Evolutionary conservation across 2,329 filamentous ascomycete species (phyloP).

Genomic region (Sporothrix variecibatus): DNA sequence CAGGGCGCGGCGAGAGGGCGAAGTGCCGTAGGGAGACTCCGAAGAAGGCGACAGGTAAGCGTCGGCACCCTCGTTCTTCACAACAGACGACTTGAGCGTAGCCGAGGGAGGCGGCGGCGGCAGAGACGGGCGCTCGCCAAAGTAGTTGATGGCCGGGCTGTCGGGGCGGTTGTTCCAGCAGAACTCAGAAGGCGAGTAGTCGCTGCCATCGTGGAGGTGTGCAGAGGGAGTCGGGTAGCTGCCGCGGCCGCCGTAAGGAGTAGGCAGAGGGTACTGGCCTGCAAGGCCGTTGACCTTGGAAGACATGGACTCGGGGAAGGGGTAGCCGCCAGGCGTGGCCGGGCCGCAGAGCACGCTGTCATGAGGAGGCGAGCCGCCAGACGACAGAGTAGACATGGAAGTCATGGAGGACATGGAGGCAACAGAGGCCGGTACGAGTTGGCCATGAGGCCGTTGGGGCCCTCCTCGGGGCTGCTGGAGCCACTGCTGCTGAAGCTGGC

Average conservation of each 20-base stretch:
- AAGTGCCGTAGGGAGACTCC: constrained; percentile 3
- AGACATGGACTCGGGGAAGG: constrained; percentile 26
- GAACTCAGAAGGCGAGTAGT: constrained; percentile 30
- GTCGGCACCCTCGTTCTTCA: constrained; percentile 22
- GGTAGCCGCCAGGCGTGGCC: constrained; percentile 25
- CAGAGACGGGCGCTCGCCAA: constrained; percentile 29
- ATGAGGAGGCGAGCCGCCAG: constrained; percentile 18
- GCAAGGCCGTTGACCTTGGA: constrained; percentile 13
- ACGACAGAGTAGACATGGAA: constrained; percentile 23
- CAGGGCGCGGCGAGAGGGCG: constrained; percentile 14
- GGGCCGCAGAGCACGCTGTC: constrained; percentile 22
- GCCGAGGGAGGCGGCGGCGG: constrained; percentile 29
- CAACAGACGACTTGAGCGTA: constrained; percentile 29
- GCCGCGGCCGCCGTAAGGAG: constrained; percentile 40
- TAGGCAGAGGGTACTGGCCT: constrained; percentile 21
- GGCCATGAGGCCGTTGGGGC: constrained; percentile 82
- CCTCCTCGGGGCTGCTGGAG: constrained; percentile 42
- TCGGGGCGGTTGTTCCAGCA: constrained; percentile 27
- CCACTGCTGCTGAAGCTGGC: constrained; percentile 29
- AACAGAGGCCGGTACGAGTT: constrained; percentile 80
- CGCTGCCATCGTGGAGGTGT: constrained; percentile 21
- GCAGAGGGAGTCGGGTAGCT: constrained; percentile 13
- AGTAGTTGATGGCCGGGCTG: constrained; percentile 36
- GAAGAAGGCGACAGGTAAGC: constrained; percentile 18
- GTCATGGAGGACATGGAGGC: constrained; percentile 46